Evolutionary conservation across 2,329 filamentous ascomycete genomes (phyloP).

Genomic region (Rutstroemia sp.): DNA sequence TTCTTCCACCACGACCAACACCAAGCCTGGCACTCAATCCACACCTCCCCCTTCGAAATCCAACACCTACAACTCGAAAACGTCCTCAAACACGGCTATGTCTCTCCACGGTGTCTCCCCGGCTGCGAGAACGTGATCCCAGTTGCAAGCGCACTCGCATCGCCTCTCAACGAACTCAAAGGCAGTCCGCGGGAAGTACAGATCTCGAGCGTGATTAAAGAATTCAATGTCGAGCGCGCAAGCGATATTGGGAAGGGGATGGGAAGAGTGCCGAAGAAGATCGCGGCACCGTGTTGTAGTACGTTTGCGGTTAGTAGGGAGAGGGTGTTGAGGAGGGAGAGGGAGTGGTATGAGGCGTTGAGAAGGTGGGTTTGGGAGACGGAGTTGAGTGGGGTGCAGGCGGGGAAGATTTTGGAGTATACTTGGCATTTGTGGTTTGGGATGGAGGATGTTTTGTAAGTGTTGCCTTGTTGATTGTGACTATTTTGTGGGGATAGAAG

Average conservation of each 20-base stretch:
- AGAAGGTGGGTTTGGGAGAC: conserved; percentile 52
- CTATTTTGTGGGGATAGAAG: not conserved
- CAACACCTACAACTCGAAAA: conserved; percentile 28
- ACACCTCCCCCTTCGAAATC: conserved; percentile 29
- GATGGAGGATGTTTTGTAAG: conserved; percentile 39
- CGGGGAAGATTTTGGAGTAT: conserved; percentile 54
- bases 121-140: conserved; percentile 36
- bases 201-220: conserved; percentile 35
- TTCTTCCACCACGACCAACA: conserved; percentile 58
- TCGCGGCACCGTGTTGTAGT: conserved; percentile 53
- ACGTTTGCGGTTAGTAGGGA: conserved; percentile 54
- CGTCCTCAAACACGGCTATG: conserved; percentile 43
- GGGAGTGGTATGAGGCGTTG: conserved; percentile 46
- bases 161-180: conserved; percentile 40
- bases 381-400: conserved; percentile 42
- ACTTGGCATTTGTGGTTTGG: conserved; percentile 59
- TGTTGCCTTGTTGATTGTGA: not conserved
- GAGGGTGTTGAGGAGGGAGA: conserved; percentile 39
- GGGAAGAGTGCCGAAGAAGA: conserved; percentile 35
- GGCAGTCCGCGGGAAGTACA: conserved; percentile 34
- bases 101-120: conserved; percentile 49
- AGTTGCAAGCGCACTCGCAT: conserved; percentile 42
- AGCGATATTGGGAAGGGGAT: not conserved
- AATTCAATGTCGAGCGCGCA: conserved; percentile 33
- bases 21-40: conserved; percentile 33